These are phyloP conservation scores for Ballota nigra DNA, from an alignment of 257 asterid genomes.

Conservation along the genomic window DNA sequence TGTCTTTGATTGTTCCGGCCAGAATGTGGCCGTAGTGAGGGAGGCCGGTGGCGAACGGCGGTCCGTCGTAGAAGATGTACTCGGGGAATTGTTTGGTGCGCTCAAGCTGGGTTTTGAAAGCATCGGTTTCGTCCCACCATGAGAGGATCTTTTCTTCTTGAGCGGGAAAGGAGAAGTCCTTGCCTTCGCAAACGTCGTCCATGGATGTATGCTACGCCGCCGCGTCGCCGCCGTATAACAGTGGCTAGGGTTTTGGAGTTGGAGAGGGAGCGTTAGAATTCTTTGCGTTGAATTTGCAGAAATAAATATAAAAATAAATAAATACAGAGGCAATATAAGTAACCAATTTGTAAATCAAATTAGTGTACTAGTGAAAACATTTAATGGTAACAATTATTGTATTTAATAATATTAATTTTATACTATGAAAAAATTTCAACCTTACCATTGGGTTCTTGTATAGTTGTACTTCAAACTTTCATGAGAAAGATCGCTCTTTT, in stretches of 20 bases:
- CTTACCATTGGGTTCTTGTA: no score
- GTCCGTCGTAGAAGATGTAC: constrained; percentile 92
- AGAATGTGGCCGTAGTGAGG: constrained; percentile 97
- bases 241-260: constrained; percentile 49
- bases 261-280: constrained; percentile 1
- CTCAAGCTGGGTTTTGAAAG: constrained; percentile 80
- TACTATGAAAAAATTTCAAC: no score
- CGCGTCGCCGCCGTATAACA: constrained; percentile 20
- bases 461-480: no score
- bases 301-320: no score
- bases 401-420: no score
- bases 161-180: constrained; percentile 77
- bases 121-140: constrained; percentile 68
- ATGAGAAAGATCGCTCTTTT: no score
- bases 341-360: no score
- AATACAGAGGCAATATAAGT: no score
- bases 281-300: constrained; percentile 7
- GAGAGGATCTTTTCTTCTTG: constrained; percentile 71
- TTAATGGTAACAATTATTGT: no score
- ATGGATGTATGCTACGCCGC: no score
- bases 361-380: no score
- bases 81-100: constrained; percentile 68
- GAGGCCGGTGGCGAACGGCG: constrained; percentile 96
- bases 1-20: constrained; percentile 93
- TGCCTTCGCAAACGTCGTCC: constrained; percentile 96